Evolutionary conservation across 2,329 filamentous ascomycete species (phyloP), one percentile per base, ranked within the genome.

Genomic region (Fusarium dlaminii): DNA sequence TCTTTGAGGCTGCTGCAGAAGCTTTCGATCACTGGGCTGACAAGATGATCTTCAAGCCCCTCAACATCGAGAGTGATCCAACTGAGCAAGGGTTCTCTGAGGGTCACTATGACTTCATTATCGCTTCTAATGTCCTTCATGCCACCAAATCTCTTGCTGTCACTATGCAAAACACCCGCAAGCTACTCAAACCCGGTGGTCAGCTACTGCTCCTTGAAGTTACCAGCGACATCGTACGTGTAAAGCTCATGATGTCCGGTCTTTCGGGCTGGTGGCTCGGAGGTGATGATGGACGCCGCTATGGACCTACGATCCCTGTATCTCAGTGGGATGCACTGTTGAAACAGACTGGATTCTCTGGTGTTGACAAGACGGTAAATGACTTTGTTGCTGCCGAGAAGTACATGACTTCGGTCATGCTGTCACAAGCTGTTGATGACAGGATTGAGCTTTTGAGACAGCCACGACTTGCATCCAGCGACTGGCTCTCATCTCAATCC

Each of bases 111-210:
- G 84, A 86, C 52, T 18, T 86, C 9, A 62, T 86, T 22, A 70
- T 85, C n/a, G 82, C 81, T 1, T 78, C 79, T 4, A 76, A 80
- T n/a, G 81, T 83, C 1, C 71, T 87, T 0, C 82, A 67, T 81
- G 78, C 79, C 2, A 80, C 80, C 4, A 36, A 46, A 3, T 45
- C 40, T 12, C 62, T 69, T 9, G 11, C 40, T 7, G 24, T 34
- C 6, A 80, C 78, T 0, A 57, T 78, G 39, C 22, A 46, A 22
- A 70, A 77, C 40, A 40, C 70, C 5, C 63, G 66, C 2, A 45
- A 54, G 6, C 73, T 82, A 1, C 60, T 82, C 1, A 80, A 78
- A 40, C 73, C 77, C 0, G 79, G 77, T 3, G 81, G 81, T 0
- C 73, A 73, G 18, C 66, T 82, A 1, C 27, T 82, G 12, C 40